Evolutionary conservation across 768 basidiomycete species (phyloP), one percentile per base, ranked within the genome.

Genomic region (Boletus rubescentipes): DNA sequence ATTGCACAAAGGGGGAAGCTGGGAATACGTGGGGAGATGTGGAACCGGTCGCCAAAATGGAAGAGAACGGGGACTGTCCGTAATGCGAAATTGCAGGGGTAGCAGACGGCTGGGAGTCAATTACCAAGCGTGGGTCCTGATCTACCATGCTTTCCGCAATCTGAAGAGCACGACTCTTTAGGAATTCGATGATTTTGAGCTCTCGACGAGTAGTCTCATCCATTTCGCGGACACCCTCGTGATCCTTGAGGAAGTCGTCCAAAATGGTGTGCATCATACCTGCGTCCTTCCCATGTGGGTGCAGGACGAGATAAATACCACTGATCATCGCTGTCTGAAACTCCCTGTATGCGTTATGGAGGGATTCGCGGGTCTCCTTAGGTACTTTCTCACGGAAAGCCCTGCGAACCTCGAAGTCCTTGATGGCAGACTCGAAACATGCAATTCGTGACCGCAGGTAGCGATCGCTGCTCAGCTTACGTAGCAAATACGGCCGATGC

Each of bases 241-340:
- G 72, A 51, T 90, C 86, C 51, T 81, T 77, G 57, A 93, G 75
- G 69, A 92, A 94, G 4, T 77, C 80, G 54, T 93, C 90, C 59
- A 94, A 70, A 44, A 94, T 89, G 37, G 79, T 75, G 62, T 89
- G 87, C 90, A 94, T 92, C 39, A 75, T 78, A 5, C 73, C 77
- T 5, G 85, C 83, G 61, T 89, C 79, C 58, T 78, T 75, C 4
- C 90, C 91, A 35, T 75, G 83, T 2, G 89, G 91, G 57, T 93
- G 83, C 29, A 93, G 74, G 46, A 90, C 84, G 46, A 93, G 81
- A 66, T 91, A 91, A 47, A 94, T 91, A 11, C 92, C 89, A 57
- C 87, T 86, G 49, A 93, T 87, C 90, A 94, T 91, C 10, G 89
- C 87, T 9, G 89, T 86, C 67, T 92, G 91, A 70, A 93, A 93